A percentile compares a stretch with the other conserved stretches of the same genome.
Conservation (phyloP, 1,284 basidiomycete genomes). For the Papiliotrema laurentii region DNA sequence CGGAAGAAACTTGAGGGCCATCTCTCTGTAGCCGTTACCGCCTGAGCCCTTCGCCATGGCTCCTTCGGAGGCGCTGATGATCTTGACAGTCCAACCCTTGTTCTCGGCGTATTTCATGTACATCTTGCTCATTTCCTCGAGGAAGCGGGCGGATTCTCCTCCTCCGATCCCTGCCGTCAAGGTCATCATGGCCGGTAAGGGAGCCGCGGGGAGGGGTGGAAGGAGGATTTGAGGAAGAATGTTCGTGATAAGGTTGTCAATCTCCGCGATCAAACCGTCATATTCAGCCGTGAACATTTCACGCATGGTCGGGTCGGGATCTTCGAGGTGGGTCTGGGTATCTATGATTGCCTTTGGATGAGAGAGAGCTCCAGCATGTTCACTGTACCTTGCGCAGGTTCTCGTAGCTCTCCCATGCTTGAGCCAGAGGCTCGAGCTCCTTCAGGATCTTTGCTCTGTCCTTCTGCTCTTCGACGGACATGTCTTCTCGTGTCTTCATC, state of each 20-base stretch:
- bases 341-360: conserved; percentile 59
- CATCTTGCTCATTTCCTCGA: conserved; percentile 74
- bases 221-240: conserved; percentile 68
- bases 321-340: conserved; percentile 60
- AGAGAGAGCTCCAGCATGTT: background rate
- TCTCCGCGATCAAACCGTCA: conserved; percentile 52
- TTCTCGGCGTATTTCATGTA: conserved; percentile 67
- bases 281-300: conserved; percentile 71
- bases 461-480: conserved; percentile 29
- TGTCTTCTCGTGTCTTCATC: background rate
- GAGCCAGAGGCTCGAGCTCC: conserved; percentile 53
- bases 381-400: conserved; percentile 50
- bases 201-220: conserved; percentile 61
- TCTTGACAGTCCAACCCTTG: conserved; percentile 45
- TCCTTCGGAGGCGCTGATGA: conserved; percentile 45
- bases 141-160: conserved; percentile 79
- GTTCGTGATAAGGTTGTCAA: conserved; percentile 54
- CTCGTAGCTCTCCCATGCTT: conserved; percentile 48
- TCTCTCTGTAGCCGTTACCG: conserved; percentile 74
- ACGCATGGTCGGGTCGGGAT: conserved; percentile 71
- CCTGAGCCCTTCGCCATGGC: conserved; percentile 50
- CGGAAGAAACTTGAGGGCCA: conserved; percentile 55
- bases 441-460: conserved; percentile 46
- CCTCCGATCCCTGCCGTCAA: conserved; percentile 92
- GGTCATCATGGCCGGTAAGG: conserved; percentile 77